Conservation (phyloP, 2,329 filamentous ascomycete species). For the Diplodia seriata region DNA sequence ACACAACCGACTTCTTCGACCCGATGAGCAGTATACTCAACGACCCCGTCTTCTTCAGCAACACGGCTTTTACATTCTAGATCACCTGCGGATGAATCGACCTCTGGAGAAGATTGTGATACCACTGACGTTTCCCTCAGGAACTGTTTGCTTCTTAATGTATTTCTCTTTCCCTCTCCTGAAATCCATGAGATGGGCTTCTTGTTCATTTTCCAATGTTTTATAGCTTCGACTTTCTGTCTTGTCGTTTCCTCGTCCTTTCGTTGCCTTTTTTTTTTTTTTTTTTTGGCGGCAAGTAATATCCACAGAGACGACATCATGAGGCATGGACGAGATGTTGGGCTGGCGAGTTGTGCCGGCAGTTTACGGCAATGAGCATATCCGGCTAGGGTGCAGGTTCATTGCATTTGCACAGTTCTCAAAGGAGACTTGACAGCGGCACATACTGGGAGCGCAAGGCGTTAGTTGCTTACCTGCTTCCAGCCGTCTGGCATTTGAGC, state of each 20-base stretch:
- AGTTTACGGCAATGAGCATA: constrained; percentile 21
- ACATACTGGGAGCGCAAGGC: constrained; percentile 18
- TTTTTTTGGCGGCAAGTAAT: not conserved
- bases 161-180: not conserved
- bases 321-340: constrained; percentile 16
- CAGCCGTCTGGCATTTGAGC: constrained; percentile 9
- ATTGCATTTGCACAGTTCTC: constrained; percentile 6
- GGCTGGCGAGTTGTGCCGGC: not conserved
- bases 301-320: constrained; percentile 22
- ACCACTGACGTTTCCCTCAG: constrained; percentile 5
- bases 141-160: not conserved
- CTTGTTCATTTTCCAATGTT: not conserved
- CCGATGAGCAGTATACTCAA: constrained; percentile 33
- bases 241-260: not conserved
- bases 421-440: constrained; percentile 3
- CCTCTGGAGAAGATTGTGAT: constrained; percentile 8
- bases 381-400: not conserved
- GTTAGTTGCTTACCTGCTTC: constrained; percentile 11
- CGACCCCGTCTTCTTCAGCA: constrained; percentile 32
- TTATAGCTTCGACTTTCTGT: not conserved
- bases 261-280: not conserved
- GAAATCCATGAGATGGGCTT: constrained; percentile 2
- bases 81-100: not conserved
- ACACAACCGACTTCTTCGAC: constrained; percentile 33
- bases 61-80: constrained; percentile 23